Conservation (phyloP, 2,329 filamentous ascomycete genomes). For the Colletotrichum ledebouriae region DNA sequence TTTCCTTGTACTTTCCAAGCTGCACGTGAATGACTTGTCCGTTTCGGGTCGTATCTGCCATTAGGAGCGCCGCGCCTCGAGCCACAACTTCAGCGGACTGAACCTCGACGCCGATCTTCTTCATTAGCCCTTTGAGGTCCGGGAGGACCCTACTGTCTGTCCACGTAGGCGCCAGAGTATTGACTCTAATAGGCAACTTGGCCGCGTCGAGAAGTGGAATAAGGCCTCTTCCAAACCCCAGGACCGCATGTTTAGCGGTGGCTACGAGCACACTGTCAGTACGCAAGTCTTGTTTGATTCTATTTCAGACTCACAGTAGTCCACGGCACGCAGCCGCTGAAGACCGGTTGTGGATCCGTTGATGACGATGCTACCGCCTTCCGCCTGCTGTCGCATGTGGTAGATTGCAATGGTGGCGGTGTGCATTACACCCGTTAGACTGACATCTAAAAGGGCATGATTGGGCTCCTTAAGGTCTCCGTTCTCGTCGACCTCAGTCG, state of each 20-base stretch:
- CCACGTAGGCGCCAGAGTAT: constrained; percentile 51
- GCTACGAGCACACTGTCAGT: constrained; percentile 47
- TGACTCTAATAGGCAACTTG: constrained; percentile 64
- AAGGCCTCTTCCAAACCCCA: constrained; percentile 66
- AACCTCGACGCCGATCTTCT: constrained; percentile 54
- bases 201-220: constrained; percentile 53
- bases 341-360: constrained; percentile 65
- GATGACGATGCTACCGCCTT: constrained; percentile 67
- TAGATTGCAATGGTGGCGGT: constrained; percentile 63
- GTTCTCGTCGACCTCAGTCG: constrained; percentile 61
- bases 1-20: constrained; percentile 63
- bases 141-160: constrained; percentile 58
- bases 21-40: constrained; percentile 67
- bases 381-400: constrained; percentile 62
- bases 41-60: constrained; percentile 61
- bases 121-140: constrained; percentile 51
- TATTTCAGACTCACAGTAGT: constrained; percentile 59
- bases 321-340: constrained; percentile 62
- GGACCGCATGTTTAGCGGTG: constrained; percentile 66
- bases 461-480: constrained; percentile 63
- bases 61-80: constrained; percentile 61
- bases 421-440: constrained; percentile 63
- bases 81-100: constrained; percentile 64
- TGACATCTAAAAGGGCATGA: constrained; percentile 61
- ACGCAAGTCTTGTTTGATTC: not conserved